Conservation (phyloP, 192 early-diverging fungal species). For the Backusella mclennaniae region DNA sequence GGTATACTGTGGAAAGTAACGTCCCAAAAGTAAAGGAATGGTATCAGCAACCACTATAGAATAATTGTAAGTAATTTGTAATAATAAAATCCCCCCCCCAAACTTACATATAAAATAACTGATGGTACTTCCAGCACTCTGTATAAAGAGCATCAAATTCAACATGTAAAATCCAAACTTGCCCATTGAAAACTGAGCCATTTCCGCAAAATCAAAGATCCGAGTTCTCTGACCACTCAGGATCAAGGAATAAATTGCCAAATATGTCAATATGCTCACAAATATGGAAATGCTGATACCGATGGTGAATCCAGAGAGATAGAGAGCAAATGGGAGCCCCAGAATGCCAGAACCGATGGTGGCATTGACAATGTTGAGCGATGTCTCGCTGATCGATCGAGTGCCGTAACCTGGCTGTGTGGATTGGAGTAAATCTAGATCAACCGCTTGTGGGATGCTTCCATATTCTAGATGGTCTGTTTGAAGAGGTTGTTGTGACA, state of each 20-base stretch:
- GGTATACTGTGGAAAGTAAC: conserved; percentile 30
- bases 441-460: not conserved
- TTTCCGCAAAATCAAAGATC: conserved; percentile 51
- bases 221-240: conserved; percentile 46
- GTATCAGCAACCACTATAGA: conserved; percentile 47
- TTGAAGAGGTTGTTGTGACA: not conserved
- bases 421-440: conserved; percentile 24
- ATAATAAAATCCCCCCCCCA: no score
- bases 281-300: conserved; percentile 48
- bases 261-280: conserved; percentile 45
- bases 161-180: conserved; percentile 48
- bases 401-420: conserved; percentile 38
- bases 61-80: no score
- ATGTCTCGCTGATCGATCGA: conserved; percentile 31
- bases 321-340: conserved; percentile 64
- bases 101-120: conserved; percentile 56
- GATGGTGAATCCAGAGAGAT: conserved; percentile 57
- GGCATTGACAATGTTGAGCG: conserved; percentile 68
- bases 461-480: not conserved
- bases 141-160: conserved; percentile 56
- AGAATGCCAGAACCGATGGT: conserved; percentile 69
- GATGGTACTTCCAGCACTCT: conserved; percentile 57
- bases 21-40: conserved; percentile 40
- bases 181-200: conserved; percentile 54
- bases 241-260: conserved; percentile 55